A percentile compares a stretch with the other conserved stretches of the same genome.
phyloP scores from a whole-genome alignment of 306 rosid species.

The Acacia acuminata region DNA sequence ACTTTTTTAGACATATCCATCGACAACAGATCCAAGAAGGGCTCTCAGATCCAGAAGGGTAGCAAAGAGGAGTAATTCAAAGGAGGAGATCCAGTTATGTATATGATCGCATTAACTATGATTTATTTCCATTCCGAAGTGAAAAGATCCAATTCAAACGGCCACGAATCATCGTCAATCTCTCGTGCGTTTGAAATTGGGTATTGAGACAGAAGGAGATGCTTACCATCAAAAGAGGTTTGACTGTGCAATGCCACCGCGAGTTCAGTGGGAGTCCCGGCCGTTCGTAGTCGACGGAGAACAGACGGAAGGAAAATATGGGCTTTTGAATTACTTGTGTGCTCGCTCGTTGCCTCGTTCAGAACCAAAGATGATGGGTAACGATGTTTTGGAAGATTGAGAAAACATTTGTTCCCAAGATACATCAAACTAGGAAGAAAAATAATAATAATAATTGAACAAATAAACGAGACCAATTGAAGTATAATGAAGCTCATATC shows the following conservation, averaged over 20 bases:
- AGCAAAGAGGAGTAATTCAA: neutral
- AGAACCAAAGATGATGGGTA: too few relatives aligned
- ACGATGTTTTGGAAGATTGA: too few relatives aligned
- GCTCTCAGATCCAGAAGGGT: constrained; percentile 38
- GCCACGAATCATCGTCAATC: neutral
- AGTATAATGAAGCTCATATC: too few relatives aligned
- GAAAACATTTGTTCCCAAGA: too few relatives aligned
- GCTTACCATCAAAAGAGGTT: constrained; percentile 29
- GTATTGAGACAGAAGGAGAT: constrained; percentile 18
- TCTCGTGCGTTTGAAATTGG: constrained; percentile 1
- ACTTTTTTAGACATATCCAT: constrained; percentile 8
- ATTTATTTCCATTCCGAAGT: neutral
- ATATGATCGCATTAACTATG: neutral
- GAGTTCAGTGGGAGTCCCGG: neutral
- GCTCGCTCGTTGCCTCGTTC: too few relatives aligned
- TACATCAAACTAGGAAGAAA: too few relatives aligned
- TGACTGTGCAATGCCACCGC: neutral
- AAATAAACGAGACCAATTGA: too few relatives aligned
- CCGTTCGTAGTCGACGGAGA: neutral
- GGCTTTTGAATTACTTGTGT: constrained; percentile 3
- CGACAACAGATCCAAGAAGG: constrained; percentile 24
- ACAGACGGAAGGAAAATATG: neutral
- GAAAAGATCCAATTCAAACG: constrained; percentile 21
- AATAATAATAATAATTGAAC: too few relatives aligned
- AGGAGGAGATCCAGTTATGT: constrained; percentile 12